A percentile compares a stretch with the other conserved stretches of the same genome.
Conservation (phyloP, 768 basidiomycete species). For the Mycena alexandri region DNA sequence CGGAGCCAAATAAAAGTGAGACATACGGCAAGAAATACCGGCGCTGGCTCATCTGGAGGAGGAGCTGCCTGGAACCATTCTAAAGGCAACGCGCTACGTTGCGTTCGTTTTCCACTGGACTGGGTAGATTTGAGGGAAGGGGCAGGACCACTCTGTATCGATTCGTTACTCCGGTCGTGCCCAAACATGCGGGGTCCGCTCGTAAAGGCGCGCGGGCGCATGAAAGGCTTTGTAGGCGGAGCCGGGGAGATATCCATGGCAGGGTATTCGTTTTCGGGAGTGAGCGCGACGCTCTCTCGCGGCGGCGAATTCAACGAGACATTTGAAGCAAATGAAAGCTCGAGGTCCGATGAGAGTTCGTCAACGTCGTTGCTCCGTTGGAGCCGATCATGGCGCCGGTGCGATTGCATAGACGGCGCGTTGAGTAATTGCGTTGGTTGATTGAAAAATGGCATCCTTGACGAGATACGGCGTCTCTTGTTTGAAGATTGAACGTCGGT, state of each 20-base stretch:
- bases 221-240: conserved; percentile 49
- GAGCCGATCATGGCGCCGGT: conserved; percentile 62
- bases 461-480: conserved; percentile 54
- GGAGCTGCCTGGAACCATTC: conserved; percentile 64
- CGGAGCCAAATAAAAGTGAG: conserved; percentile 12
- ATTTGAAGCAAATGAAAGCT: conserved; percentile 85
- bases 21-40: conserved; percentile 42
- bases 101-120: conserved; percentile 64
- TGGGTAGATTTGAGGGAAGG: conserved; percentile 54
- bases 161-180: conserved; percentile 75
- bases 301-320: conserved; percentile 85
- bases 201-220: conserved; percentile 75
- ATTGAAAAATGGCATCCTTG: conserved; percentile 67
- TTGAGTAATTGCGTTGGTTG: conserved; percentile 57
- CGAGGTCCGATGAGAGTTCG: conserved; percentile 81
- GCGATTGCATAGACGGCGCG: conserved; percentile 60
- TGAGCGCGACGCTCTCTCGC: conserved; percentile 57
- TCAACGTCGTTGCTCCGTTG: conserved; percentile 66
- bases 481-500: conserved; percentile 54
- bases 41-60: conserved; percentile 36
- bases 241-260: conserved; percentile 90
- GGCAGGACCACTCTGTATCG: conserved; percentile 48
- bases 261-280: conserved; percentile 62
- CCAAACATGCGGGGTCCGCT: conserved; percentile 79
- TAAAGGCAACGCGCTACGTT: conserved; percentile 72